phyloP scores from a whole-genome alignment of 2,329 filamentous ascomycete genomes.

The Fusarium citri region DNA sequence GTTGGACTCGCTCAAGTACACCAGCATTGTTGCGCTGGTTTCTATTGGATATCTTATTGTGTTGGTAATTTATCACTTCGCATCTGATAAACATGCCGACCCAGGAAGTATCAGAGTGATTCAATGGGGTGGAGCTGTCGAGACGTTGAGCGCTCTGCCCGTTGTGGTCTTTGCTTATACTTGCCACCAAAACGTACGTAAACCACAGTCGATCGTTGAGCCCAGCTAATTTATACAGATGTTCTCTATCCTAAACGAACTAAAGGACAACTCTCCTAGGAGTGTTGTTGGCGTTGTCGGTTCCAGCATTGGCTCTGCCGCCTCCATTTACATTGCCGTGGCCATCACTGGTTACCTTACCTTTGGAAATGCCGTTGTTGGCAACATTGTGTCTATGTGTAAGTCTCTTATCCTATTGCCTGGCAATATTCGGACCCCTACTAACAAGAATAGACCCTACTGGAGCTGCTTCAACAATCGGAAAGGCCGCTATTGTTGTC shows the following conservation, averaged over 20 bases:
- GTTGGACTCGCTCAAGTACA: conserved; percentile 97
- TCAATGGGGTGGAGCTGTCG: conserved; percentile 81
- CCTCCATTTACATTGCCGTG: conserved; percentile 87
- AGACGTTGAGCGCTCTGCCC: conserved; percentile 85
- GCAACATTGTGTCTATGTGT: conserved; percentile 96
- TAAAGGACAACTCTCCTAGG: conserved; percentile 81
- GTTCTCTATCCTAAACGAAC: conserved; percentile 98
- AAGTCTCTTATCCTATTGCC: conserved; percentile 52
- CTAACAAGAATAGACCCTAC: conserved; percentile 53
- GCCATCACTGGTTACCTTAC: conserved; percentile 96
- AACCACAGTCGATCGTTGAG: neutral
- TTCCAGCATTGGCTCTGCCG: conserved; percentile 89
- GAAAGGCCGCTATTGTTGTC: conserved; percentile 93
- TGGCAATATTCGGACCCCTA: neutral
- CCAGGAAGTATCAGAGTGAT: conserved; percentile 81
- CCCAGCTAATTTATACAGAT: conserved; percentile 67
- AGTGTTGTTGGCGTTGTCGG: conserved; percentile 82
- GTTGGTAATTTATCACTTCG: conserved; percentile 92
- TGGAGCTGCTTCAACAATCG: conserved; percentile 83
- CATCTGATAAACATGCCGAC: conserved; percentile 79
- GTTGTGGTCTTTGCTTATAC: conserved; percentile 99
- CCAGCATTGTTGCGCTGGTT: conserved; percentile 88
- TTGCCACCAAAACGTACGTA: conserved; percentile 91
- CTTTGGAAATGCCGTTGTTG: conserved; percentile 88
- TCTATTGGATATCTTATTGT: conserved; percentile 96